phyloP scores from a whole-genome alignment of 306 rosid species.

The Citrullus mucosospermus region DNA sequence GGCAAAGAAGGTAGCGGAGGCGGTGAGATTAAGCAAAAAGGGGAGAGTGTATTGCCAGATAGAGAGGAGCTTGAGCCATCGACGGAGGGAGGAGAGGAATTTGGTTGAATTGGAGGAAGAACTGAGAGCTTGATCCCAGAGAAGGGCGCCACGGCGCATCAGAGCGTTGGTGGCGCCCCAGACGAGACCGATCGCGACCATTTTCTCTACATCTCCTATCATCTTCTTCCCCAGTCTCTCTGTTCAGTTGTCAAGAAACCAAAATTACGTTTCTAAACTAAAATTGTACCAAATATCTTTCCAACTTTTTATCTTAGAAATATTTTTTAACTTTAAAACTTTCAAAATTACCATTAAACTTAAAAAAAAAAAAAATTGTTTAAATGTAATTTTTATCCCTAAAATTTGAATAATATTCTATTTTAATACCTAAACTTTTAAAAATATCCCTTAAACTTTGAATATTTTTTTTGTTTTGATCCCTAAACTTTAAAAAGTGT shows the following conservation, averaged over 20 bases:
- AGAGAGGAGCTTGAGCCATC: conserved; percentile 62
- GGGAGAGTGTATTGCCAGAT: conserved; percentile 85
- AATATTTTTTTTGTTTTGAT: too few species aligned
- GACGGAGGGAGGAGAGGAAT: conserved; percentile 21
- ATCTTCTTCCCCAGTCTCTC: background rate
- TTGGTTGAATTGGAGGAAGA: conserved; percentile 20
- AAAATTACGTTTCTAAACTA: background rate
- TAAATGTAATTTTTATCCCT: too few species aligned
- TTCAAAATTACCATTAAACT: too few species aligned
- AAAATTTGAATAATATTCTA: too few species aligned
- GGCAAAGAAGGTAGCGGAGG: conserved; percentile 83
- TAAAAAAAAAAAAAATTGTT: too few species aligned
- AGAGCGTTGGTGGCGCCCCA: conserved; percentile 95
- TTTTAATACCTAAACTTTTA: too few species aligned
- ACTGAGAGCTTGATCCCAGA: conserved; percentile 65
- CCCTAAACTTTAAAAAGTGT: too few species aligned
- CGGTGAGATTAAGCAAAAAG: conserved; percentile 59
- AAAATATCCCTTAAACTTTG: too few species aligned
- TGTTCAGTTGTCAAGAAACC: background rate
- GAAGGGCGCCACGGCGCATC: conserved; percentile 79
- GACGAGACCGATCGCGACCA: conserved; percentile 69
- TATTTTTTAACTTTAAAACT: too few species aligned
- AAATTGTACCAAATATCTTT: too few species aligned
- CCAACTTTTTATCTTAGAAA: too few species aligned
- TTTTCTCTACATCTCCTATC: conserved; percentile 55